Base-by-base conservation (phyloP, 2,329 filamentous ascomycete species). In the Pyricularia sp. region DNA sequence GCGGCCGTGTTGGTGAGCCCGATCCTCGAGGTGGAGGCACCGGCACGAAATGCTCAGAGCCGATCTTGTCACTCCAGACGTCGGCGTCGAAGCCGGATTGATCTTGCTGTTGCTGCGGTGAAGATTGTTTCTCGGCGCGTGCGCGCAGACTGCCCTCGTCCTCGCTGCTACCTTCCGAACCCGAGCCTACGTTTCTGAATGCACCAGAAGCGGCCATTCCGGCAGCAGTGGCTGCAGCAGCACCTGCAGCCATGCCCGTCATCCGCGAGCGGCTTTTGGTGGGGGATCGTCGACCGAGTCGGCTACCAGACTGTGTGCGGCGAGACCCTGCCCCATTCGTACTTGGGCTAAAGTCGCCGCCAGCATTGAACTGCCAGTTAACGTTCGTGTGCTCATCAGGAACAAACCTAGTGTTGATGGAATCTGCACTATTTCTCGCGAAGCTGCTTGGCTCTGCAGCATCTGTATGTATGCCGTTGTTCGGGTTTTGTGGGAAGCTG, bases 381-480 rank as follows among this genome's bases (percentile, higher is more conserved):
- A 75, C 72, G 40, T 75, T 73, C 5, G 75, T 68, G 59, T 75
- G 72, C 24, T 84, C 79, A 16, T 80, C 79, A 4, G 81, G 76
- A 24, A 79, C 79, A 72, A 88, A 88, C 53, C 76, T 82, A 22
- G 84, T 87, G 72, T 85, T 84, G 68, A 88, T 87, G 63, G 82
- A 84, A 65, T 88, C 84, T 24, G 81, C 75, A 69, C 82, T 86
- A 65, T 74, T 80, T 66, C 78, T 79, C 53, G 75, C 70, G 66
- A 85, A 84, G 2, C 72, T 73, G 57, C 75, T 73, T 44, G 71
- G 73, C 24, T 74, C 71, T n/a, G 70, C 10, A 74, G 40, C 16
- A 49, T 49, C 40, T n/a, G 19, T 6, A n/a, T 49, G 40, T 8
- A 19, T n/a, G 16, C 16, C 40, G 40, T n/a, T 49, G 1, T 19